phyloP scores from a whole-genome alignment of 202 grass and related monocot species.

The Setaria viridis region DNA sequence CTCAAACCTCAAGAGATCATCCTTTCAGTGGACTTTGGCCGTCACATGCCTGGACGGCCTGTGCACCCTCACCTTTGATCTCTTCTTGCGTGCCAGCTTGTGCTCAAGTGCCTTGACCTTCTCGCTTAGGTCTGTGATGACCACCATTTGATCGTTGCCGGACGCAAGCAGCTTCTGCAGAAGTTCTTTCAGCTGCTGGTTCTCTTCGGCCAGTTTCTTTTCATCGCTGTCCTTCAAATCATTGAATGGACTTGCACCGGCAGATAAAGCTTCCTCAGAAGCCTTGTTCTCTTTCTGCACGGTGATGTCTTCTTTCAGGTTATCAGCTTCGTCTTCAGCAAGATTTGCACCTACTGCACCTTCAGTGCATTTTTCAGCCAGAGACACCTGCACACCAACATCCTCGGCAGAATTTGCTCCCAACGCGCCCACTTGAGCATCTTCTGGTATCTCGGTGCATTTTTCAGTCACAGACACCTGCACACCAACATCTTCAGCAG shows the following conservation, averaged over 20 bases:
- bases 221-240: constrained; percentile 24
- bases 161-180: constrained; percentile 63
- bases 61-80: constrained; percentile 49
- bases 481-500: not conserved
- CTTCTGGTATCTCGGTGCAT: not conserved
- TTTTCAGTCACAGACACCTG: not conserved
- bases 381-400: not conserved
- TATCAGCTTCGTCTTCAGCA: not conserved
- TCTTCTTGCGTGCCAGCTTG: constrained; percentile 63
- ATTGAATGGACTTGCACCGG: not conserved
- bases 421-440: not conserved
- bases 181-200: constrained; percentile 69
- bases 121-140: constrained; percentile 62
- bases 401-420: not conserved
- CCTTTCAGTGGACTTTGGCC: constrained; percentile 37
- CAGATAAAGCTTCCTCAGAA: constrained; percentile 16
- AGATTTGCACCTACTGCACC: not conserved
- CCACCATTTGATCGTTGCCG: constrained; percentile 55
- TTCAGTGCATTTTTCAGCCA: not conserved
- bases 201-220: constrained; percentile 63
- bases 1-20: not conserved
- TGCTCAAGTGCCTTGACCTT: constrained; percentile 70
- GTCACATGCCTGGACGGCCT: constrained; percentile 29
- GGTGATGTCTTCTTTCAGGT: not conserved
- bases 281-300: constrained; percentile 15